phyloP scores from a whole-genome alignment of 2,329 filamentous ascomycete species.

The Exophiala phaeomuriformis region DNA sequence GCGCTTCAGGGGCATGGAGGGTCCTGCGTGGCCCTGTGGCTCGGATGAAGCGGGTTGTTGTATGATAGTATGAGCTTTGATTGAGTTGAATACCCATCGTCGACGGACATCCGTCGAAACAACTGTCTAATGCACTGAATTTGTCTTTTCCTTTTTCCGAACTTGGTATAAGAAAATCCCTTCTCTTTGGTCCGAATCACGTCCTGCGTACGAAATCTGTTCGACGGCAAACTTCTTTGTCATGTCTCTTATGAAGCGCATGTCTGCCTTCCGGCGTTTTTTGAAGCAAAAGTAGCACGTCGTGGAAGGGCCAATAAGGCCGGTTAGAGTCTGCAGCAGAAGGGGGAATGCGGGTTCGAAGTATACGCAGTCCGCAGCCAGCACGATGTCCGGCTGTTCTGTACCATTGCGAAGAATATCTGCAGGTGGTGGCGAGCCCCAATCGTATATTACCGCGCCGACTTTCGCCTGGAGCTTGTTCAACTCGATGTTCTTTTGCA shows the following conservation, averaged over 20 bases:
- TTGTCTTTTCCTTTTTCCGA: constrained; percentile 8
- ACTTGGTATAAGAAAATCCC: constrained; percentile 51
- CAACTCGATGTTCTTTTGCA: constrained; percentile 78
- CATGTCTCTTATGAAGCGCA: constrained; percentile 65
- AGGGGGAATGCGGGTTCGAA: constrained; percentile 93
- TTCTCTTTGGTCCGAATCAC: constrained; percentile 44
- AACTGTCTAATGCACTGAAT: background rate
- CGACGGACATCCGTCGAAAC: too few relatives aligned
- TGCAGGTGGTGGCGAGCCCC: constrained; percentile 47
- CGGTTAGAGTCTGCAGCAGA: constrained; percentile 67
- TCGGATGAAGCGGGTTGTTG: background rate
- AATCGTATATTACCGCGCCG: constrained; percentile 67
- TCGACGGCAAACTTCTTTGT: constrained; percentile 59
- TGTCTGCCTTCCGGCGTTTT: constrained; percentile 73
- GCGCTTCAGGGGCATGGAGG: background rate
- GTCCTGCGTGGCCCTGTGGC: background rate
- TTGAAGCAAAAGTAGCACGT: constrained; percentile 92
- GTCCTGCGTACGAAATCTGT: constrained; percentile 56
- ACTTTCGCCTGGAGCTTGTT: constrained; percentile 63
- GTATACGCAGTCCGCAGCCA: constrained; percentile 97
- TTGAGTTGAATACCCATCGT: constrained; percentile 3
- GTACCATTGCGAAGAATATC: background rate
- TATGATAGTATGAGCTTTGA: constrained; percentile 12
- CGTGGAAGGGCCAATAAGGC: constrained; percentile 58
- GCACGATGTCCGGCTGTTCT: constrained; percentile 62